Evolutionary conservation across 2,329 filamentous ascomycete genomes (phyloP).

Genomic region (Trichophaea hybrida): DNA sequence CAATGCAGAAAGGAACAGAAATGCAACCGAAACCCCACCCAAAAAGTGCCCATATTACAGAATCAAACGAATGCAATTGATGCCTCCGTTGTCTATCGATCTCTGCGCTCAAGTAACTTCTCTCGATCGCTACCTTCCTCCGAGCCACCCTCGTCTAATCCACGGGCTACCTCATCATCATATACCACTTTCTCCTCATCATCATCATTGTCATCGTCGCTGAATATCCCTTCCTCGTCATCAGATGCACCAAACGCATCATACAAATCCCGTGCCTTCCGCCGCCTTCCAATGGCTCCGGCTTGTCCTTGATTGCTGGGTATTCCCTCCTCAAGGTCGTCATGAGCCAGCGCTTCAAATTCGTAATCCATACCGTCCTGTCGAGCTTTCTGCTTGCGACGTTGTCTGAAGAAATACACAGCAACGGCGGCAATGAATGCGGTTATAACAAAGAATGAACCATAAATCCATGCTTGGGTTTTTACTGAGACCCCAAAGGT

Average conservation of each 20-base stretch:
- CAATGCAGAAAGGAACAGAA: not conserved
- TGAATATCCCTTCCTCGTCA: slow-evolving; percentile 42
- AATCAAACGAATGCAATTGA: not conserved
- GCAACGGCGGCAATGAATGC: slow-evolving; percentile 69
- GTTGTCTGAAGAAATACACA: slow-evolving; percentile 67
- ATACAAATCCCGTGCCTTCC: slow-evolving; percentile 76
- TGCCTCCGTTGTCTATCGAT: not conserved
- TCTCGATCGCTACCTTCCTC: slow-evolving; percentile 16
- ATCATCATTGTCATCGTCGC: slow-evolving; percentile 34
- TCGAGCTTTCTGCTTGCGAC: slow-evolving; percentile 53
- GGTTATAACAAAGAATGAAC: slow-evolving; percentile 67
- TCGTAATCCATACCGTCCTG: slow-evolving; percentile 72
- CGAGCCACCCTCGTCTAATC: slow-evolving; percentile 23
- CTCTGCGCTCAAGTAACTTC: slow-evolving; percentile 11
- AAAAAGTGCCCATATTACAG: not conserved
- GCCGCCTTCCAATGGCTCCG: slow-evolving; percentile 38
- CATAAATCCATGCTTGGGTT: slow-evolving; percentile 90
- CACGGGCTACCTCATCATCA: slow-evolving; percentile 23
- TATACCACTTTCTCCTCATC: slow-evolving; percentile 21
- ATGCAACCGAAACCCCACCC: not conserved
- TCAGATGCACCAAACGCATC: slow-evolving; percentile 94
- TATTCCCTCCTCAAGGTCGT: slow-evolving; percentile 50
- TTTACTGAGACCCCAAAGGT: slow-evolving; percentile 77
- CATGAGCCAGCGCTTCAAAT: slow-evolving; percentile 61
- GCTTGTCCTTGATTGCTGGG: not conserved